Conservation (phyloP, 2,329 filamentous ascomycete genomes). For the Aspergillus hortae region DNA sequence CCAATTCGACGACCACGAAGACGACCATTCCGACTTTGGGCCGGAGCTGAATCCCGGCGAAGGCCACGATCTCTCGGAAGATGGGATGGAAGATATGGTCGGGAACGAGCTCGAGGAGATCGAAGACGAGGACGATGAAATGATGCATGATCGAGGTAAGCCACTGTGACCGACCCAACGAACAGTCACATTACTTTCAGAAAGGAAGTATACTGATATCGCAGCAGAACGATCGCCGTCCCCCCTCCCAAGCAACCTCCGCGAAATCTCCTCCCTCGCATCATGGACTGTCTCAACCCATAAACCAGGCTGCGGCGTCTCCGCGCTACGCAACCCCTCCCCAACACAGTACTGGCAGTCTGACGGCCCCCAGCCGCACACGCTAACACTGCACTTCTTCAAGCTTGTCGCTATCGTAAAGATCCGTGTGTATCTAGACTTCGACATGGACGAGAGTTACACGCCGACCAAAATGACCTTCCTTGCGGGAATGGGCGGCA, state of each 20-base stretch:
- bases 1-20: slow-evolving; percentile 16
- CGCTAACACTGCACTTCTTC: slow-evolving; percentile 61
- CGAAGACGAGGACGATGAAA: slow-evolving; percentile 30
- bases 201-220: too few species aligned
- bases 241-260: slow-evolving; percentile 44
- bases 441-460: slow-evolving; percentile 90
- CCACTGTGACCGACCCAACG: not conserved
- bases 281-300: slow-evolving; percentile 62
- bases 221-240: slow-evolving; percentile 31
- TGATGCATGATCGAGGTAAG: slow-evolving; percentile 34
- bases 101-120: slow-evolving; percentile 19
- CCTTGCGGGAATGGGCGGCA: slow-evolving; percentile 82
- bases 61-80: slow-evolving; percentile 17
- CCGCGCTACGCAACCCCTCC: slow-evolving; percentile 57
- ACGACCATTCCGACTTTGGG: slow-evolving; percentile 1
- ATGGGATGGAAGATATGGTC: slow-evolving; percentile 15
- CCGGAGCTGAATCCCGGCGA: slow-evolving; percentile 4
- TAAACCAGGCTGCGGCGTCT: slow-evolving; percentile 60
- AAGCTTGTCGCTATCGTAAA: slow-evolving; percentile 51
- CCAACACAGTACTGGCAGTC: slow-evolving; percentile 62
- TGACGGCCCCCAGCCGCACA: slow-evolving; percentile 63
- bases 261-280: slow-evolving; percentile 63
- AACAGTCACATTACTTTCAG: not conserved
- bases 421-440: slow-evolving; percentile 67
- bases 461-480: slow-evolving; percentile 92